Conservation (phyloP, 352 stramenopile species). For the Globisporangium cylindrosporum region DNA sequence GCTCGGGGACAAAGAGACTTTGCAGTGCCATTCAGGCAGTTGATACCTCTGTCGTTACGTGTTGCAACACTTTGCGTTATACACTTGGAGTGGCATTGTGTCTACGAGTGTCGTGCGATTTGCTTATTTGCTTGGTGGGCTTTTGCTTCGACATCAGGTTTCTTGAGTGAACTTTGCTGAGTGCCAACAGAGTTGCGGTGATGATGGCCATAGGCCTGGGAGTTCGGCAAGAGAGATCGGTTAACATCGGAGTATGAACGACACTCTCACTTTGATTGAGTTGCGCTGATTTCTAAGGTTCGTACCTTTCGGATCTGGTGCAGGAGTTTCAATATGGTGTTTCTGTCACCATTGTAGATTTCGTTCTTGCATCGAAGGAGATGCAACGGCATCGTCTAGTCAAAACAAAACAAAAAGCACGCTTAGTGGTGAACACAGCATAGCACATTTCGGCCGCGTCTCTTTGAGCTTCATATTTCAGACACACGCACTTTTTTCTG, state of each 20-base stretch:
- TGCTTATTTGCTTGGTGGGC: background rate
- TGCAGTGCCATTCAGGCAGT: too few relatives aligned
- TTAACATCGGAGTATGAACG: too few relatives aligned
- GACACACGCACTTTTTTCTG: slow-evolving; percentile 47
- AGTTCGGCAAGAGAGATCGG: background rate
- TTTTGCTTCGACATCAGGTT: background rate
- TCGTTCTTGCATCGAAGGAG: slow-evolving; percentile 37
- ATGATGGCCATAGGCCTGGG: slow-evolving; percentile 11
- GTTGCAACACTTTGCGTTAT: background rate
- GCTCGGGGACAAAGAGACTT: too few relatives aligned
- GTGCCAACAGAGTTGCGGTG: background rate
- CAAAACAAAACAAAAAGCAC: background rate
- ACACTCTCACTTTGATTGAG: too few relatives aligned
- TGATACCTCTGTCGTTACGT: background rate
- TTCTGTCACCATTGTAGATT: slow-evolving; percentile 34
- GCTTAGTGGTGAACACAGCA: background rate
- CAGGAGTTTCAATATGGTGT: slow-evolving; percentile 39
- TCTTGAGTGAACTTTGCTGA: background rate
- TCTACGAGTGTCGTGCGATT: too few relatives aligned
- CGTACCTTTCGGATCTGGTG: slow-evolving; percentile 44
- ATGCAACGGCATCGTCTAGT: slow-evolving; percentile 48
- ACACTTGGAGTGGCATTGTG: background rate
- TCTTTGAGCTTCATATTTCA: background rate
- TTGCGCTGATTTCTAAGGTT: background rate
- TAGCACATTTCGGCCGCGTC: too few relatives aligned